Evolutionary conservation across 768 basidiomycete genomes (phyloP).

Genomic region (Udeniomyces megalosporus): DNA sequence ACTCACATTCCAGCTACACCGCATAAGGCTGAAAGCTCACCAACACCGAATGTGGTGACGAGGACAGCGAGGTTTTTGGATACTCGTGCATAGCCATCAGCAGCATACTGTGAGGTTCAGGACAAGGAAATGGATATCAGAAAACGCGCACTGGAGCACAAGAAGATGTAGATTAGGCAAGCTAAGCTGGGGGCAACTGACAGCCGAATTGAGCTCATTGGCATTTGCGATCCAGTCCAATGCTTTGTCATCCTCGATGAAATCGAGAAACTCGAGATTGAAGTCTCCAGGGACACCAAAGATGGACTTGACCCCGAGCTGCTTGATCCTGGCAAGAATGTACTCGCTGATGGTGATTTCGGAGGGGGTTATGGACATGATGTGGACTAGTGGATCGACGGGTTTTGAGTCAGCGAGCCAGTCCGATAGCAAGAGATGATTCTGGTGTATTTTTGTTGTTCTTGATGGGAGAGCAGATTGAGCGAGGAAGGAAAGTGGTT

Average conservation of each 20-base stretch:
- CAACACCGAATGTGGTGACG: conserved; percentile 74
- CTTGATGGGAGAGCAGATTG: too few species aligned
- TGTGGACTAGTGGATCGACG: too few species aligned
- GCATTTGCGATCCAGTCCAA: conserved; percentile 73
- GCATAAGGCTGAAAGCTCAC: conserved; percentile 52
- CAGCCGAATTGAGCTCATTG: conserved; percentile 43
- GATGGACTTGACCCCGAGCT: conserved; percentile 14
- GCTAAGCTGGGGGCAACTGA: too few species aligned
- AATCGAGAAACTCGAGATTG: conserved; percentile 50
- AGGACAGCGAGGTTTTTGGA: conserved; percentile 48
- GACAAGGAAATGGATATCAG: too few species aligned
- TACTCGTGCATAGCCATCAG: conserved; percentile 81
- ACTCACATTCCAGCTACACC: conserved; percentile 29
- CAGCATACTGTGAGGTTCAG: too few species aligned
- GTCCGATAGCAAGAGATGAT: too few species aligned
- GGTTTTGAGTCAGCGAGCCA: too few species aligned
- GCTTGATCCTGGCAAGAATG: neutral
- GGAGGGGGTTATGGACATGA: neutral
- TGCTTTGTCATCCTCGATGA: conserved; percentile 54
- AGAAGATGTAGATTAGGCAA: too few species aligned
- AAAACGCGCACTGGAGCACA: too few species aligned
- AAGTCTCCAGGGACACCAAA: conserved; percentile 60
- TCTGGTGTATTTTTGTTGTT: too few species aligned
- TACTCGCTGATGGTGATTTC: too few species aligned
- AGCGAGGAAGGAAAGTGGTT: too few species aligned